Evolutionary conservation across 352 stramenopile genomes (phyloP), one percentile per base, ranked within the genome.

Genomic region (Vaucheria bursata): DNA sequence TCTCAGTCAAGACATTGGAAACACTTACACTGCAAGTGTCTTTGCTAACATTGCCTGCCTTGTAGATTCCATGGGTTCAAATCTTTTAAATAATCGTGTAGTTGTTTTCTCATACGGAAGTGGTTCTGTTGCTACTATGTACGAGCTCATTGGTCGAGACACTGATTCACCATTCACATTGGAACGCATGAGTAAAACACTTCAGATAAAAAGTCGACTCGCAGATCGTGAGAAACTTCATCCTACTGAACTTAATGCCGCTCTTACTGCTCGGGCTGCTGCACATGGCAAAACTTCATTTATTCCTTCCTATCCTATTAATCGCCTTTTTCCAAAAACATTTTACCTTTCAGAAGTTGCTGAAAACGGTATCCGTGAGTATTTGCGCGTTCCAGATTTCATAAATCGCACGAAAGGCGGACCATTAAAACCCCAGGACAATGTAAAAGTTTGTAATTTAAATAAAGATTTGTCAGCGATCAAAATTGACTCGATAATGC

Each of bases 71-170:
- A 87, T 80, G 78, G 87, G 72, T 32, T 83, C 69, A 32, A 86
- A 80, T 8, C 82, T 96, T 6, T 78, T 74, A 0, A 88, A 85
- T 40, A 92, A 97, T 82, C 87, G 86, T 7, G 87, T 95, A 7
- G 83, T 95, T 25, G 85, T 98, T 4, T 99, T 98, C 85, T 97
- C 92, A 45, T 99, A 98, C 86, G 95, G 95, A 39, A 97, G 92
- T 3, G 95, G 95, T 38, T 92, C 93, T 36, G 86, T 98, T 59
- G 94, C 94, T 34, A 95, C 92, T 49, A 98, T 98, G 93, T 98
- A 97, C 84, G 85, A 87, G 35, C 83, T 97, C 3, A 18, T 31
- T 2, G 52, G 32, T 29, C 2, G 52, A 12, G 39, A 35, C n/a
- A 68, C 18, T 8, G 40, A 50, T 49, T 37, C 37, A 0, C 69